These are phyloP conservation scores for Oryza meridionalis DNA, from an alignment of 176 grass and related monocot species.

Conservation along the genomic window DNA sequence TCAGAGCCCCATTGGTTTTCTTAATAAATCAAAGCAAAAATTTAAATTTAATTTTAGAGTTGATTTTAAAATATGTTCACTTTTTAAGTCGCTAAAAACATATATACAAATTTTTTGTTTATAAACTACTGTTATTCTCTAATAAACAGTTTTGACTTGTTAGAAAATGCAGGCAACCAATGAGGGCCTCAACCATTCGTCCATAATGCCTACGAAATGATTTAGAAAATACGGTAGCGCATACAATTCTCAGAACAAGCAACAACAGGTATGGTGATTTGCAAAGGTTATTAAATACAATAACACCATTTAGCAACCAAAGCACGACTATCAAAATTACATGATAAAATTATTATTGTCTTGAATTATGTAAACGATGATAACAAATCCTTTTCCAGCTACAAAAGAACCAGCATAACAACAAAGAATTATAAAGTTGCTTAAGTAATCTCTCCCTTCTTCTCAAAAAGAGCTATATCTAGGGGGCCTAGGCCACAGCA, in stretches of 20 bases:
- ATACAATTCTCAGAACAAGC: not conserved
- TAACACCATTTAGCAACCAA: slow-evolving; percentile 16
- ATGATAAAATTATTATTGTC: slow-evolving; percentile 49
- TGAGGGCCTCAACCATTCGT: no score
- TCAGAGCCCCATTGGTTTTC: no score
- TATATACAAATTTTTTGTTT: no score
- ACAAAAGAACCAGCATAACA: slow-evolving; percentile 57
- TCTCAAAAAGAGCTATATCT: slow-evolving; percentile 63
- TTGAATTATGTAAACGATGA: slow-evolving; percentile 54
- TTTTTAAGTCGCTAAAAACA: no score
- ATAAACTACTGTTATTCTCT: no score
- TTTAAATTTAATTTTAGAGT: no score
- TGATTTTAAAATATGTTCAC: no score
- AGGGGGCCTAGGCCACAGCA: slow-evolving; percentile 42
- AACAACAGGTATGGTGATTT: not conserved
- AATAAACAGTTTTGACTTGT: no score
- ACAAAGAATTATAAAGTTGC: slow-evolving; percentile 55
- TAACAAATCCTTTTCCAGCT: slow-evolving; percentile 53
- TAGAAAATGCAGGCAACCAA: no score
- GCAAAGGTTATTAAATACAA: not conserved
- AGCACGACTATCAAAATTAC: slow-evolving; percentile 50
- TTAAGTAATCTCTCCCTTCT: slow-evolving; percentile 53
- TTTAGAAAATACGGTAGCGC: no score
- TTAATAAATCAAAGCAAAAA: no score
- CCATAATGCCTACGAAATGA: no score